These are phyloP conservation scores for Testicularia cyperi DNA, from an alignment of 1,284 basidiomycete genomes.

Conservation along the genomic window DNA sequence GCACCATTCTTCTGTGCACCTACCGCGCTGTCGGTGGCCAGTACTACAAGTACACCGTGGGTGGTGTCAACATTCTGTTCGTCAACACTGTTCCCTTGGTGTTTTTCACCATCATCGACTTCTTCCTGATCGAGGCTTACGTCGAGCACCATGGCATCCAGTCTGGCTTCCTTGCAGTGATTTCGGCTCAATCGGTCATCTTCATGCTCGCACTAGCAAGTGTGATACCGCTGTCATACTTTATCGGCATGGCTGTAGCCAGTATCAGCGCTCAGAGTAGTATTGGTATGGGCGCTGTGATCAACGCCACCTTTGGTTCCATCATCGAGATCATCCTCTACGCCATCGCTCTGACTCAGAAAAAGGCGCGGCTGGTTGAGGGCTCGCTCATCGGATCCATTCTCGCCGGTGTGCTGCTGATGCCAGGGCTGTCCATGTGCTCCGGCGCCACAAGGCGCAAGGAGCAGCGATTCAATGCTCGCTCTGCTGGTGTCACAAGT, in stretches of 20 bases:
- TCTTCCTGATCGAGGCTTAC: constrained; percentile 75
- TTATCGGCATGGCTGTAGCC: constrained; percentile 99
- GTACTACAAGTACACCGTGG: constrained; percentile 99
- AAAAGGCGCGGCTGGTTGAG: constrained; percentile 91
- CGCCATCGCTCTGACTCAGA: constrained; percentile 79
- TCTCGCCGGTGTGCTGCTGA: constrained; percentile 93
- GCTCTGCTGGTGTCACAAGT: constrained; percentile 95
- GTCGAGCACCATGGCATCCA: constrained; percentile 68
- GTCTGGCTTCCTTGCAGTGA: constrained; percentile 67
- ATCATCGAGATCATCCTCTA: constrained; percentile 98
- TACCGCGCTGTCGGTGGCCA: constrained; percentile 86
- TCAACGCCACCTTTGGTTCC: constrained; percentile 98
- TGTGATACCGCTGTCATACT: constrained; percentile 96
- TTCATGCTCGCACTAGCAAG: constrained; percentile 83
- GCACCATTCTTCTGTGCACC: constrained; percentile 87
- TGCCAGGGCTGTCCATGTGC: constrained; percentile 97
- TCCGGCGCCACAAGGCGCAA: constrained; percentile 88
- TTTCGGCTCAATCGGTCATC: constrained; percentile 77
- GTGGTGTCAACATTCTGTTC: constrained; percentile 97
- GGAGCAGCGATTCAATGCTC: constrained; percentile 97
- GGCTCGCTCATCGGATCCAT: constrained; percentile 88
- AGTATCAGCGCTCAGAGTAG: constrained; percentile 96
- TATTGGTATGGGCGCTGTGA: constrained; percentile 99
- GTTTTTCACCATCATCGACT: constrained; percentile 93
- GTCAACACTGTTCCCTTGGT: constrained; percentile 92